Conservation (phyloP, 495 filamentous ascomycete genomes). For the Aspergillus funiculosus region DNA sequence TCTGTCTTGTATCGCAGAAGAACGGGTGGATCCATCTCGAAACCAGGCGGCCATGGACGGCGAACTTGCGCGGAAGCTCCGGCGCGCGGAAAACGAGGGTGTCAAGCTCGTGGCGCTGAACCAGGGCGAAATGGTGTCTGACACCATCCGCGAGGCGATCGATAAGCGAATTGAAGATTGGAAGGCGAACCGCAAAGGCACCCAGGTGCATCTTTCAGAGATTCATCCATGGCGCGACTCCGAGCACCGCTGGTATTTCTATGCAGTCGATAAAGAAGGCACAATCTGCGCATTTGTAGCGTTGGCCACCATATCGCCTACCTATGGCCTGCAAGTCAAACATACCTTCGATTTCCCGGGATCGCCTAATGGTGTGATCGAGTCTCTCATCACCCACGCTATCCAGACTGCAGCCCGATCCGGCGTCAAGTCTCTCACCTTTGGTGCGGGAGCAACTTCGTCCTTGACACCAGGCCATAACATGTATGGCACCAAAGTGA, state of each 20-base stretch:
- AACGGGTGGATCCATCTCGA: constrained; percentile 62
- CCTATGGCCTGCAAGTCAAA: constrained; percentile 82
- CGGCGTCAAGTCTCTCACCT: constrained; percentile 65
- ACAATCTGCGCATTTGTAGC: constrained; percentile 67
- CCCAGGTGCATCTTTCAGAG: constrained; percentile 78
- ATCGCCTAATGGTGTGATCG: constrained; percentile 72
- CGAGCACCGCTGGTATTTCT: constrained; percentile 75
- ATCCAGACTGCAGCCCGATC: constrained; percentile 59
- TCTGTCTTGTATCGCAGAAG: constrained; percentile 76
- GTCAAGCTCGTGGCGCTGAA: constrained; percentile 64
- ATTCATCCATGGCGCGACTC: constrained; percentile 76
- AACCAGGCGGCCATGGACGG: constrained; percentile 49
- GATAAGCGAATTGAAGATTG: constrained; percentile 71
- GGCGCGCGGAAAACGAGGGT: constrained; percentile 71
- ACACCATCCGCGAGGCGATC: constrained; percentile 57
- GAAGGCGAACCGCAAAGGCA: constrained; percentile 71
- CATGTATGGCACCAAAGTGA: constrained; percentile 64
- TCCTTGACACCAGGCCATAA: constrained; percentile 68
- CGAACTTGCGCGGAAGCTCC: constrained; percentile 63
- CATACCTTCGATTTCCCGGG: constrained; percentile 81
- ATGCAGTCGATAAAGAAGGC: constrained; percentile 60
- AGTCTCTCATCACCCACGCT: constrained; percentile 70
- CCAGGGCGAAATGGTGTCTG: constrained; percentile 53
- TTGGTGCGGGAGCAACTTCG: constrained; percentile 67
- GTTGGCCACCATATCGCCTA: constrained; percentile 65